Percentiles rank a stretch among this genome's conserved stretches.
Conservation (phyloP, 371 early-diverging fungal species). For the Fennellomyces sp. region DNA sequence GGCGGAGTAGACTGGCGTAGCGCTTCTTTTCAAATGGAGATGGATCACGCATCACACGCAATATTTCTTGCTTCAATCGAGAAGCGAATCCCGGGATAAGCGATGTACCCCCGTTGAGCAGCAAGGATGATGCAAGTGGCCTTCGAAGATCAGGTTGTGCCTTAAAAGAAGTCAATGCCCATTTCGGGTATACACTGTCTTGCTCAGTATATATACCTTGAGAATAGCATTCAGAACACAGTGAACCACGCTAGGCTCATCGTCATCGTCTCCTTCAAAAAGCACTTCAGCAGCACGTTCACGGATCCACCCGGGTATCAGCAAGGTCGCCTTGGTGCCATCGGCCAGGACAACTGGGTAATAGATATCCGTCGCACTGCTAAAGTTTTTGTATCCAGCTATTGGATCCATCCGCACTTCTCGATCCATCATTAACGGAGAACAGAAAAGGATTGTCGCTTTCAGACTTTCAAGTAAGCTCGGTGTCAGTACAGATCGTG, state of each 20-base stretch:
- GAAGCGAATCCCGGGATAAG: slow-evolving; percentile 76
- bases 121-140: slow-evolving; percentile 63
- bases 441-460: slow-evolving; percentile 70
- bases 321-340: slow-evolving; percentile 54
- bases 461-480: slow-evolving; percentile 76
- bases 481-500: slow-evolving; percentile 38
- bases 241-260: slow-evolving; percentile 55
- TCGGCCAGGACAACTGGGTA: slow-evolving; percentile 49
- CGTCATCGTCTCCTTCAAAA: slow-evolving; percentile 78
- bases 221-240: slow-evolving; percentile 64
- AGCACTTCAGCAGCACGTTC: slow-evolving; percentile 83
- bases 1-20: slow-evolving; percentile 27
- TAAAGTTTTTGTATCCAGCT: slow-evolving; percentile 59
- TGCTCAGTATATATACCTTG: slow-evolving; percentile 40
- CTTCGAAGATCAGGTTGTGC: slow-evolving; percentile 77
- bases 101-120: slow-evolving; percentile 82
- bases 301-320: slow-evolving; percentile 87
- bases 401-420: slow-evolving; percentile 42
- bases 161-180: no score
- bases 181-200: no score
- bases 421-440: slow-evolving; percentile 49
- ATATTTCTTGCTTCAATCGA: slow-evolving; percentile 67
- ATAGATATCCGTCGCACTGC: slow-evolving; percentile 60
- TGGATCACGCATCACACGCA: slow-evolving; percentile 48
- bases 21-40: slow-evolving; percentile 40